Evolutionary conservation across 805 yeast species (phyloP), one percentile per base, ranked within the genome.

Genomic region (Henningerozyma blattae): DNA sequence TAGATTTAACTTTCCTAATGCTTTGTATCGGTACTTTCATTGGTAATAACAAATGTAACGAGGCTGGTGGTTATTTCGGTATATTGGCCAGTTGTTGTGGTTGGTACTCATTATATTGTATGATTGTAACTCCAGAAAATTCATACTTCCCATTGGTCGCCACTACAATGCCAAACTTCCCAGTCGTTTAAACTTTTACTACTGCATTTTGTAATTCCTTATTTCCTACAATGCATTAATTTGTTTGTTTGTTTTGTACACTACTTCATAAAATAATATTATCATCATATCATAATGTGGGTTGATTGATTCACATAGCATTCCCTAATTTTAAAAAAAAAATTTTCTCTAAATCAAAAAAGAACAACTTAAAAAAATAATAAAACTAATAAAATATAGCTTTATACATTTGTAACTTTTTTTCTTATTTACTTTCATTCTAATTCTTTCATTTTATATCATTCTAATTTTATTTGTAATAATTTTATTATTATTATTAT

Each of bases 61-160:
- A 61, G 52, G 83, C 78, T 15, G 84, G 77, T 38, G 85, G 84
- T 37, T 68, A 67, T 22, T 51, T 73, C 30, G 82, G 83, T 20
- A 55, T 76, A 22, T 42, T 75, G 20, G 64, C 77, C 15, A 66
- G 78, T 2, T 55, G 69, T 34, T 44, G 67, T 34, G 83, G 77
- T 13, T 76, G 74, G 69, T 74, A 70, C 50, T 75, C 75, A 41
- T 73, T 80, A 3, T 72, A 65, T 47, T 77, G 78, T 18, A 78
- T 77, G 52, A 61, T 71, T 15, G 77, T 80, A 4, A 73, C 68
- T 36, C 52, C 53, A 12, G 67, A 71, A 35, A 81, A 77, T 58
- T 64, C 78, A 27, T 80, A 77, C 52, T 42, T 77, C 42, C 58
- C 60, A 14, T 55, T 73, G 32, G 60, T 62, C 36, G 72, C 82